phyloP scores from a whole-genome alignment of 495 filamentous ascomycete genomes.

The Xylaria curta region DNA sequence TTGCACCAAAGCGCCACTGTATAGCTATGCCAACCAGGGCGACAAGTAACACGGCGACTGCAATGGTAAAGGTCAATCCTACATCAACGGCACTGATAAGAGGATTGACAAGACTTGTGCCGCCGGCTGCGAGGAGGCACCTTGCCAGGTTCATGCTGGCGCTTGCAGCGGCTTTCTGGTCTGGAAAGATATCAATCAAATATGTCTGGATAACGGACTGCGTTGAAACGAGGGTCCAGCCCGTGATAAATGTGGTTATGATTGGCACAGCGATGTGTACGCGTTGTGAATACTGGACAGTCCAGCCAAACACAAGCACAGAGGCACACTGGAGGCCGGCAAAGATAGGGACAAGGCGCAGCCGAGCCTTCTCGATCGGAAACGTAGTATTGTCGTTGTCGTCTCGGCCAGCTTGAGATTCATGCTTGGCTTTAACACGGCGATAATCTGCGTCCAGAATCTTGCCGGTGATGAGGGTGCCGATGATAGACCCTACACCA shows the following conservation, averaged over 20 bases:
- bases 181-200: slow-evolving; percentile 49
- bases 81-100: slow-evolving; percentile 46
- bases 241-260: slow-evolving; percentile 48
- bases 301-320: slow-evolving; percentile 48
- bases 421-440: slow-evolving; percentile 43
- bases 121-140: slow-evolving; percentile 49
- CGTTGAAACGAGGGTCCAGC: slow-evolving; percentile 48
- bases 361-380: slow-evolving; percentile 49
- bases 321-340: slow-evolving; percentile 40
- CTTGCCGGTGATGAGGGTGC: slow-evolving; percentile 54
- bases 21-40: slow-evolving; percentile 45
- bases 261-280: slow-evolving; percentile 46
- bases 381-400: slow-evolving; percentile 30
- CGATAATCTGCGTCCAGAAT: slow-evolving; percentile 52
- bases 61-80: slow-evolving; percentile 50
- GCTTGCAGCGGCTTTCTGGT: slow-evolving; percentile 45
- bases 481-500: slow-evolving; percentile 57
- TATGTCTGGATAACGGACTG: slow-evolving; percentile 48
- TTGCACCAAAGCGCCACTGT: slow-evolving; percentile 50
- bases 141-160: slow-evolving; percentile 50
- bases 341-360: slow-evolving; percentile 44
- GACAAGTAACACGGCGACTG: slow-evolving; percentile 45
- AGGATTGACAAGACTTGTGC: slow-evolving; percentile 45
- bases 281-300: slow-evolving; percentile 32
- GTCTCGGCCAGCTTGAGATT: slow-evolving; percentile 27